A percentile compares a stretch with the other conserved stretches of the same genome.
Conservation (phyloP, 768 basidiomycete species). For the Amanita exitialis region DNA sequence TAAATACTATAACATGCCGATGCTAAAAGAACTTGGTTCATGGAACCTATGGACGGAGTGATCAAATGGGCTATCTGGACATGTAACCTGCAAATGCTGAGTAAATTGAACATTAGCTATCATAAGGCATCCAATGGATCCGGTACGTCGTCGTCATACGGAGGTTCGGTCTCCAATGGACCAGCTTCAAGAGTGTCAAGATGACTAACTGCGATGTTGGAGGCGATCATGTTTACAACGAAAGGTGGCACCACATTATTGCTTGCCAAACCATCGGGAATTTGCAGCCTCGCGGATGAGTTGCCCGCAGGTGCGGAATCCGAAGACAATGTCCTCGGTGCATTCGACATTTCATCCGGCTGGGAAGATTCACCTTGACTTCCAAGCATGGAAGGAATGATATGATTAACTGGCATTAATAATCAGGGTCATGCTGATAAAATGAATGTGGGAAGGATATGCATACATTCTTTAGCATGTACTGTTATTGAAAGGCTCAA, state of each 20-base stretch:
- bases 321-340: not conserved
- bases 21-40: conserved; percentile 1
- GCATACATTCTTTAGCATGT: conserved; percentile 72
- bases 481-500: conserved; percentile 23
- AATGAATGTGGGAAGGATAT: not conserved
- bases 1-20: conserved; percentile 3
- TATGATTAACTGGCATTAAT: conserved; percentile 28
- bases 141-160: not conserved
- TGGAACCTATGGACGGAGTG: not conserved
- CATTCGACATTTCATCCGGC: not conserved
- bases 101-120: not conserved
- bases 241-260: not conserved
- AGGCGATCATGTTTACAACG: not conserved
- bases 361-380: not conserved
- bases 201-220: not conserved
- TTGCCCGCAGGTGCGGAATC: not conserved
- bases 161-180: not conserved
- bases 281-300: not conserved
- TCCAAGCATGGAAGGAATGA: conserved; percentile 17
- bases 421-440: conserved; percentile 4
- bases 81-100: not conserved
- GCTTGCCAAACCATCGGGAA: not conserved
- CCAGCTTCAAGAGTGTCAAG: not conserved
- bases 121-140: conserved; percentile 1
- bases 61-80: not conserved